Base-by-base conservation (phyloP, 208 protist species). In the Acanthamoeba castellanii region DNA sequence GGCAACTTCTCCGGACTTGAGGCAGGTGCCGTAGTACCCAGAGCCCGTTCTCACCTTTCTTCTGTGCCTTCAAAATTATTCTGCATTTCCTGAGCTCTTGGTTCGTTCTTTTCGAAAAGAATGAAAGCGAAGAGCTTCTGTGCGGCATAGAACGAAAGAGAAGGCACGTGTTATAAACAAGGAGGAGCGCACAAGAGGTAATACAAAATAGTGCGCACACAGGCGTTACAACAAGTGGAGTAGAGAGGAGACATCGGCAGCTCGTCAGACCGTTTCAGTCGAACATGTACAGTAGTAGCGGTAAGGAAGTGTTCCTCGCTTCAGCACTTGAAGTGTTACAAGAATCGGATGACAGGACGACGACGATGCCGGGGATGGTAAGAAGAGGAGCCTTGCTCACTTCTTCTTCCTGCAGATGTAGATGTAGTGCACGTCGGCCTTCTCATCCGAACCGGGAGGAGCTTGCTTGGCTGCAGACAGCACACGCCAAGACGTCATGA, bases 391-490 rank as follows among this genome's bases (percentile, higher is more conserved):
- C 25, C 66, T 14, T 16, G 32, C 66, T 74, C 66, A 74, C 66
- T 74, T n/a, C 66, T 74, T 74, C 25, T 34, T 74, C 32, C 66
- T 74, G 66, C 66, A 74, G 25, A 74, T 74, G 66, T 74, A 74
- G 66, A 74, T 74, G 66, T 74, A 74, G 66, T 74, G 66, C 66
- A 74, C 66, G 32, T 74, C 66, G 32, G 66, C n/a, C 32, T 74
- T 74, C 66, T 74, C 66, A 25, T 74, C 32, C 13, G 66, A 74
- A 34, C 66, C 66, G 66, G 66, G 66, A 37, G 66, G 66, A 14
- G 32, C 32, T 74, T 74, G 66, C 32, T 74, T 74, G 66, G 25
- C 66, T 74, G 66, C 22, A 74, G 32, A 34, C n/a, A 74, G 25
- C 18, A 37, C n/a, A 30, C n/a, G n/a, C n/a, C n/a, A 70, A 70